Percentiles rank a stretch among this genome's conserved stretches.
These are phyloP conservation scores for Fusarium pseudoanthophilum DNA, from an alignment of 2,329 filamentous ascomycete species.

Conservation along the genomic window DNA sequence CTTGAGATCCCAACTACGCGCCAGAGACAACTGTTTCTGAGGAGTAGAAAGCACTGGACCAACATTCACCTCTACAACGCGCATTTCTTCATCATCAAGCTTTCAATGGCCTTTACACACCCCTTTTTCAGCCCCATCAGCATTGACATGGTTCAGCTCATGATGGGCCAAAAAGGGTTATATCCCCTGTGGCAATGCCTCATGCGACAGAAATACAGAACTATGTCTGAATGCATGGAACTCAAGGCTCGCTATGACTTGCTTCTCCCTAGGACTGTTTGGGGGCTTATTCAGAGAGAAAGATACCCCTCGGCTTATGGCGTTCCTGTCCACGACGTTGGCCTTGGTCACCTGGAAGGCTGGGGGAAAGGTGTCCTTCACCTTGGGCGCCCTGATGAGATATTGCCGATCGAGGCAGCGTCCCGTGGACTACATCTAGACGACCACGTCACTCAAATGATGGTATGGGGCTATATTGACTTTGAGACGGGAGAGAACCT, in stretches of 20 bases:
- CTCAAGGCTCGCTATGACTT: slow-evolving; percentile 69
- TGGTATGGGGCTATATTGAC: slow-evolving; percentile 72
- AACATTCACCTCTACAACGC: slow-evolving; percentile 69
- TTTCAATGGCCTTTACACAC: slow-evolving; percentile 75
- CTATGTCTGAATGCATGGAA: slow-evolving; percentile 62
- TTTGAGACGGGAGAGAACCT: slow-evolving; percentile 61
- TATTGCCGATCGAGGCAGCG: slow-evolving; percentile 66
- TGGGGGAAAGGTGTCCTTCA: slow-evolving; percentile 61
- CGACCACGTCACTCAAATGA: slow-evolving; percentile 64
- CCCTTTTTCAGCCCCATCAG: slow-evolving; percentile 65
- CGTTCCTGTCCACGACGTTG: slow-evolving; percentile 64
- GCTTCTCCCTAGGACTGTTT: slow-evolving; percentile 50
- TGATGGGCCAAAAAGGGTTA: slow-evolving; percentile 69
- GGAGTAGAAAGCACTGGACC: slow-evolving; percentile 64
- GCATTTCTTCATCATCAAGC: slow-evolving; percentile 75
- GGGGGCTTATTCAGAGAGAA: slow-evolving; percentile 30
- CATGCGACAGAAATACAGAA: slow-evolving; percentile 63
- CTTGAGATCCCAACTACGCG: slow-evolving; percentile 72
- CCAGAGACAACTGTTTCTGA: slow-evolving; percentile 65
- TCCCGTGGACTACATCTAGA: slow-evolving; percentile 65
- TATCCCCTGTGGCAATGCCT: slow-evolving; percentile 70
- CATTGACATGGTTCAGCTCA: slow-evolving; percentile 63
- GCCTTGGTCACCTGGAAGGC: slow-evolving; percentile 63
- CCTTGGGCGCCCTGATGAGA: slow-evolving; percentile 67
- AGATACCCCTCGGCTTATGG: slow-evolving; percentile 55